A percentile compares a stretch with the other conserved stretches of the same genome.
phyloP scores from a whole-genome alignment of 208 protist species.

The Wallacemonas collosoma region DNA sequence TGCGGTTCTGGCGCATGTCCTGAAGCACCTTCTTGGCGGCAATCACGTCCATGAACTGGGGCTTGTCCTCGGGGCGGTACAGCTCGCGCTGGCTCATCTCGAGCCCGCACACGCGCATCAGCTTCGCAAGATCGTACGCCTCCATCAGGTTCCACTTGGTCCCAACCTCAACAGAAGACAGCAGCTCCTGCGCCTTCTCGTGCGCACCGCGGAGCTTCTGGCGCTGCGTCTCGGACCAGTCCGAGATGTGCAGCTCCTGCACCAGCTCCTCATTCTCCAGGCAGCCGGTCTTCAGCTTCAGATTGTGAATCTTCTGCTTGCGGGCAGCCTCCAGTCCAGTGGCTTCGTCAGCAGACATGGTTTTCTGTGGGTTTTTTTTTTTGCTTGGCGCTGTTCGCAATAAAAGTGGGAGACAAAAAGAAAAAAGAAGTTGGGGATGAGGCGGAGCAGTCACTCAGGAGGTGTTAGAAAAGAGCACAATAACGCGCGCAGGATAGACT shows the following conservation, averaged over 20 bases:
- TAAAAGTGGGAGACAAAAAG: too few relatives aligned
- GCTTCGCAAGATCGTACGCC: conserved; percentile 63
- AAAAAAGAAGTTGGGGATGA: too few relatives aligned
- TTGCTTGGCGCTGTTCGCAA: too few relatives aligned
- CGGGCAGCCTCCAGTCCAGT: conserved; percentile 81
- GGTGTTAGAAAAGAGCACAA: too few relatives aligned
- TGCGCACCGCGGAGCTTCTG: conserved; percentile 70
- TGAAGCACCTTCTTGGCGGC: conserved; percentile 58
- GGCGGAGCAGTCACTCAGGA: too few relatives aligned
- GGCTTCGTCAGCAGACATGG: conserved; percentile 63
- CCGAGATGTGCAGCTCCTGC: conserved; percentile 73
- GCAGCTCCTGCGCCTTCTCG: conserved; percentile 72
- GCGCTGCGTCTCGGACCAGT: conserved; percentile 71
- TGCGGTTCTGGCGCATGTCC: conserved; percentile 69
- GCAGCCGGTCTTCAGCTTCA: conserved; percentile 74
- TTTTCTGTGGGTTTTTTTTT: neutral
- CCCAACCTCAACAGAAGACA: conserved; percentile 51
- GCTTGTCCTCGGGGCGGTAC: conserved; percentile 76
- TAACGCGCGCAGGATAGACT: too few relatives aligned
- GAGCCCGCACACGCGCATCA: conserved; percentile 45
- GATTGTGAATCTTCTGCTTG: conserved; percentile 79
- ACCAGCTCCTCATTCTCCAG: conserved; percentile 76
- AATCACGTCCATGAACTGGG: conserved; percentile 70
- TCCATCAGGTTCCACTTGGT: conserved; percentile 74
- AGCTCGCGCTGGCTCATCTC: conserved; percentile 72